These are phyloP conservation scores for Beauveria sp. DNA, from an alignment of 2,329 filamentous ascomycete genomes.

Conservation along the genomic window DNA sequence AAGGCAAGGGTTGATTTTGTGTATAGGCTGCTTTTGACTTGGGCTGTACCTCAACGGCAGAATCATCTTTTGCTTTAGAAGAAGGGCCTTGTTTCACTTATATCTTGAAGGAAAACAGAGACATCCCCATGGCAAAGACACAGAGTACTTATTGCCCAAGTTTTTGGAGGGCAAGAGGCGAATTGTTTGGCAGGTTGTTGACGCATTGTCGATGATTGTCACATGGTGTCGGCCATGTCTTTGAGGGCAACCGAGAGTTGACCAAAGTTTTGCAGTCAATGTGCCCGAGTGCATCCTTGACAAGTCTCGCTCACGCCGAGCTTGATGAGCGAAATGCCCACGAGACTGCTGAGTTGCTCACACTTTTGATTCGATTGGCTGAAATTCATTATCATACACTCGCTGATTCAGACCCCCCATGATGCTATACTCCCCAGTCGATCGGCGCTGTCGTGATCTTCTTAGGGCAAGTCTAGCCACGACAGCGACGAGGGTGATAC, in stretches of 20 bases:
- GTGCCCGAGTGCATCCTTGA: no score
- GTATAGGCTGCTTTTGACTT: neutral
- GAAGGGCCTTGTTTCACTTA: neutral
- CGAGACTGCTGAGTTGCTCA: neutral
- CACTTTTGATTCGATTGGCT: no score
- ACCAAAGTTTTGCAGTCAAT: neutral
- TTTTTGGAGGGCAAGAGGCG: neutral
- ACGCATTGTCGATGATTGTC: neutral
- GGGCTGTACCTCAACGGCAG: neutral
- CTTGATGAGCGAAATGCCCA: neutral
- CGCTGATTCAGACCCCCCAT: no score
- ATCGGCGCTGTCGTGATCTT: no score
- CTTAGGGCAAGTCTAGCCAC: no score
- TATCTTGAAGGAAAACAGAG: neutral
- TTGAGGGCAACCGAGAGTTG: neutral
- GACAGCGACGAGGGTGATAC: no score
- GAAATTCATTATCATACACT: no score
- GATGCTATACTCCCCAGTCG: no score
- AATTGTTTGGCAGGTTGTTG: neutral
- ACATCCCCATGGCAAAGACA: neutral
- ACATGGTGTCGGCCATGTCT: neutral
- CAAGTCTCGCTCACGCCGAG: no score
- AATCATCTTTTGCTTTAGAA: neutral
- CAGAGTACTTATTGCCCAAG: neutral
- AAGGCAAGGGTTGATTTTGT: neutral